phyloP scores from a whole-genome alignment of 306 rosid genomes.

The Quercus cerris region DNA sequence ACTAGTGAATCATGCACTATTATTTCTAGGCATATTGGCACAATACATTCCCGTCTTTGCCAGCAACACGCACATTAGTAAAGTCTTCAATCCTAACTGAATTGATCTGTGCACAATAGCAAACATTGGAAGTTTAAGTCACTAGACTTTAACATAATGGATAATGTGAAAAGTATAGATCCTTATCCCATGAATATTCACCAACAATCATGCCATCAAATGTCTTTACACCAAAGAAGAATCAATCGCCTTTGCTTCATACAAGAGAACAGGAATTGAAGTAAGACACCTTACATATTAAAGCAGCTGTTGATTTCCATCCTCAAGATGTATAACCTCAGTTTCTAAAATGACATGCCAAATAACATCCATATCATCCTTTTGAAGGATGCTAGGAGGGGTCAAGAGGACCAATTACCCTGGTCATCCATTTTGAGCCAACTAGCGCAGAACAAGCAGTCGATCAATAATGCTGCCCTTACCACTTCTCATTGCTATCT shows the following conservation, averaged over 20 bases:
- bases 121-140: slow-evolving; percentile 20
- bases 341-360: neutral
- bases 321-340: neutral
- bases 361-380: neutral
- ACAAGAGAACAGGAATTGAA: neutral
- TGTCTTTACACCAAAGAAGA: slow-evolving; percentile 47
- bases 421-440: neutral
- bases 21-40: neutral
- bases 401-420: neutral
- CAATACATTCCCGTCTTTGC: slow-evolving; percentile 65
- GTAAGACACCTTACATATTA: neutral
- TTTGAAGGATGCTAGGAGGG: neutral
- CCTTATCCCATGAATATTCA: slow-evolving; percentile 78
- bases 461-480: neutral
- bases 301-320: neutral
- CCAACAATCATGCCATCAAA: slow-evolving; percentile 98
- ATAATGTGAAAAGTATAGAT: slow-evolving; percentile 9
- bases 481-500: neutral
- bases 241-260: neutral
- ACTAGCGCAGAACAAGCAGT: neutral
- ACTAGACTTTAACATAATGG: slow-evolving; percentile 5
- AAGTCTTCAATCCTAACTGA: slow-evolving; percentile 77
- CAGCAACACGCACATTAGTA: slow-evolving; percentile 68
- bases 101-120: slow-evolving; percentile 52
- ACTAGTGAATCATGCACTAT: neutral